phyloP scores from a whole-genome alignment of 805 yeast species.

The Candida gorgasii region DNA sequence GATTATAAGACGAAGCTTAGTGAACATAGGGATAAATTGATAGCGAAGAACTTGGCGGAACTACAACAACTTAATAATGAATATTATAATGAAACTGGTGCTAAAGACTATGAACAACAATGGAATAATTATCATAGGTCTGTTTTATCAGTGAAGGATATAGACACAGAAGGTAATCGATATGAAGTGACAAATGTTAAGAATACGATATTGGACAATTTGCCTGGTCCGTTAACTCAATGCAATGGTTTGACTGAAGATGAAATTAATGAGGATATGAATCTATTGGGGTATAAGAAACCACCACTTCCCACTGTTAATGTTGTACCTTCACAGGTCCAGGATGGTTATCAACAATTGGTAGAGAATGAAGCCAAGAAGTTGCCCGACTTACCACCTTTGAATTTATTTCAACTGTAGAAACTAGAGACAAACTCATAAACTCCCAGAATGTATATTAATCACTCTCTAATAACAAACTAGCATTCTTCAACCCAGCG shows the following conservation, averaged over 20 bases:
- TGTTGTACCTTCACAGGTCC: no score
- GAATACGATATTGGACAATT: conserved; percentile 10
- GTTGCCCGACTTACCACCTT: conserved; percentile 12
- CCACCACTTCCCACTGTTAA: background rate
- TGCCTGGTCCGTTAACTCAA: conserved; percentile 12
- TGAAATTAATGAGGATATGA: conserved; percentile 27
- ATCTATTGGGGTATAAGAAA: conserved; percentile 1
- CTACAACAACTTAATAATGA: conserved; percentile 31
- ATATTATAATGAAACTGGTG: conserved; percentile 25
- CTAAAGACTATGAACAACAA: background rate
- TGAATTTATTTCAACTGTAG: conserved; percentile 13
- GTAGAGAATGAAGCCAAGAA: background rate
- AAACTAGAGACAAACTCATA: no score
- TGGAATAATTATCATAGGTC: conserved; percentile 17
- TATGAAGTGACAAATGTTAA: conserved; percentile 25
- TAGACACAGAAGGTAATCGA: conserved; percentile 1
- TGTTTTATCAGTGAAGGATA: conserved; percentile 5
- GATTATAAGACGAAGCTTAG: conserved; percentile 28
- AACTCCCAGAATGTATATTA: no score
- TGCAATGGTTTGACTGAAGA: conserved; percentile 23
- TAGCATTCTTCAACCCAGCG: conserved; percentile 81
- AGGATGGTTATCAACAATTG: background rate
- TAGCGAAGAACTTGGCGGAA: conserved; percentile 26
- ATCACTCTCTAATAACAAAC: conserved; percentile 63
- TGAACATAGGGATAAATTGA: conserved; percentile 25